Evolutionary conservation across 306 rosid species (phyloP).

Genomic region (Pachyrhizus erosus): DNA sequence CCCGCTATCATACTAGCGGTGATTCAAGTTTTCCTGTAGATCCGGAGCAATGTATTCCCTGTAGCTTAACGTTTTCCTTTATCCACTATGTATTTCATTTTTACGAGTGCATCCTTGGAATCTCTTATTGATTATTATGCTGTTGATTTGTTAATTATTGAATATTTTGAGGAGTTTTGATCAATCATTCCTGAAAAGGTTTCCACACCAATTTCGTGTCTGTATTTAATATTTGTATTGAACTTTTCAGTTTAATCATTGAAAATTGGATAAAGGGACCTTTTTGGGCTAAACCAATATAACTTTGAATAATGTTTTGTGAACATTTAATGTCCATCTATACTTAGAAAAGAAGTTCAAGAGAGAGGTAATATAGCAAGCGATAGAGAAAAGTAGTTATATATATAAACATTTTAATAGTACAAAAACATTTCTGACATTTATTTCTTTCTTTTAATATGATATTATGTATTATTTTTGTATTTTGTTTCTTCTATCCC

Average conservation of each 20-base stretch:
- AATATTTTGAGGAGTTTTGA: neutral
- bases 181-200: neutral
- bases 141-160: neutral
- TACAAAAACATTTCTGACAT: too few relatives aligned
- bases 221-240: neutral
- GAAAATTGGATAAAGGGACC: neutral
- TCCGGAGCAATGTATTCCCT: neutral
- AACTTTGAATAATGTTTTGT: too few relatives aligned
- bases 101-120: neutral
- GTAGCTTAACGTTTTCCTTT: neutral
- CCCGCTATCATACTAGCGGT: conserved; percentile 28
- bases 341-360: too few relatives aligned
- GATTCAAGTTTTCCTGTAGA: neutral
- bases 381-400: too few relatives aligned
- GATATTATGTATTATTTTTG: too few relatives aligned
- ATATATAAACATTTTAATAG: too few relatives aligned
- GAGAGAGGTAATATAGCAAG: too few relatives aligned
- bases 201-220: neutral
- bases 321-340: too few relatives aligned
- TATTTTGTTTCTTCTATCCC: too few relatives aligned
- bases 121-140: too few relatives aligned
- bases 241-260: neutral
- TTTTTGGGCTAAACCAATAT: neutral
- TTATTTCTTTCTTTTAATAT: too few relatives aligned
- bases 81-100: neutral